Percentiles rank a stretch among this genome's conserved stretches.
These are phyloP conservation scores for Isochrysis galbana DNA, from an alignment of 78 protist species.

Conservation along the genomic window DNA sequence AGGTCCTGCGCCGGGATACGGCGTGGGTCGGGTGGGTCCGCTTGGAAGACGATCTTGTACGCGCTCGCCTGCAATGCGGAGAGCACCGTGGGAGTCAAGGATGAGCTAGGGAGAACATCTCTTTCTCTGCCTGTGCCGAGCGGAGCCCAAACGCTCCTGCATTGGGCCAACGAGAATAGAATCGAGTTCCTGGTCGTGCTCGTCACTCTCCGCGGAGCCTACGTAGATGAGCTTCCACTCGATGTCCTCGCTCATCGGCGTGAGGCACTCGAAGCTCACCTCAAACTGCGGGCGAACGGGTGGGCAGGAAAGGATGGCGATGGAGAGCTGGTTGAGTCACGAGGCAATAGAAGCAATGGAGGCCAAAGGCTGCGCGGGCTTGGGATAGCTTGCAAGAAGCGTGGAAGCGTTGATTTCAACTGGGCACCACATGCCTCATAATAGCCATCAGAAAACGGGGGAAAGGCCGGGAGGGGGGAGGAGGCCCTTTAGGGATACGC, in stretches of 20 bases:
- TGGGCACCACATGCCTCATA: too few relatives aligned
- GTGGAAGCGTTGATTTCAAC: too few relatives aligned
- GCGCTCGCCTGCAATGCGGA: background rate
- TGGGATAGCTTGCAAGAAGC: too few relatives aligned
- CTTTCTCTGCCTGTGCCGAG: background rate
- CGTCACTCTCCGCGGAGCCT: constrained; percentile 60
- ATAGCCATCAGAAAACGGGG: too few relatives aligned
- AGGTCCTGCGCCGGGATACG: constrained; percentile 59
- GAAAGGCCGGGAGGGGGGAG: too few relatives aligned
- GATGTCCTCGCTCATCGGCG: constrained; percentile 48
- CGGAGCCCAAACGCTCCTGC: constrained; percentile 33
- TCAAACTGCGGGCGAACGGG: constrained; percentile 5
- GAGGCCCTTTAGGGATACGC: too few relatives aligned
- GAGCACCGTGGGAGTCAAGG: background rate
- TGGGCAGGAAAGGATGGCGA: background rate
- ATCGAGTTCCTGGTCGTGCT: constrained; percentile 72
- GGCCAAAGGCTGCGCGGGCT: too few relatives aligned
- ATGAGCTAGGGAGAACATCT: background rate
- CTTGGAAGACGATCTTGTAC: constrained; percentile 55
- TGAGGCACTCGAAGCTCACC: constrained; percentile 30
- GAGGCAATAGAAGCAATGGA: too few relatives aligned
- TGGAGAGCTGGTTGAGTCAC: background rate
- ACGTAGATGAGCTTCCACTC: constrained; percentile 76
- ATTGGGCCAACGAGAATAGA: constrained; percentile 73
- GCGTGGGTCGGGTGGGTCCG: constrained; percentile 49